Evolutionary conservation across 2,329 filamentous ascomycete species (phyloP).

Genomic region (Didymella keratinophila): DNA sequence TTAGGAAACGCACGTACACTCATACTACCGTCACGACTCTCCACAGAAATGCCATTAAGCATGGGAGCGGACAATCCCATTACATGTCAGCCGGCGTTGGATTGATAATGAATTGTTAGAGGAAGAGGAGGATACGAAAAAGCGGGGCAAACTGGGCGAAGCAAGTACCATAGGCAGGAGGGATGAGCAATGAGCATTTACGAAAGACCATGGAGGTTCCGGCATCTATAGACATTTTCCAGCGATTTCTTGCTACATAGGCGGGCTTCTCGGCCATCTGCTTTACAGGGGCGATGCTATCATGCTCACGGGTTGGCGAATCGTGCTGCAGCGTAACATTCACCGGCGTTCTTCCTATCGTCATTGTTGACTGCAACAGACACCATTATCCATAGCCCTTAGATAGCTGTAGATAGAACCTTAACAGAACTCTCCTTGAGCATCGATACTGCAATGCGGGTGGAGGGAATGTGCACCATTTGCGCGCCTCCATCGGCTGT

Average conservation of each 20-base stretch:
- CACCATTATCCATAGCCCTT: slow-evolving; percentile 25
- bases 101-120: slow-evolving; percentile 29
- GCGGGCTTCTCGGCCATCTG: slow-evolving; percentile 15
- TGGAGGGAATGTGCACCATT: too few relatives aligned
- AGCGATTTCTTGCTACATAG: slow-evolving; percentile 24
- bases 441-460: not conserved
- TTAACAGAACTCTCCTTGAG: slow-evolving; percentile 11
- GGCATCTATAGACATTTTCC: slow-evolving; percentile 49
- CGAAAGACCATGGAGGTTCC: slow-evolving; percentile 27
- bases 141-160: slow-evolving; percentile 10
- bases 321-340: slow-evolving; percentile 35
- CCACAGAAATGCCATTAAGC: not conserved
- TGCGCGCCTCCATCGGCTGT: not conserved
- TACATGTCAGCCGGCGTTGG: slow-evolving; percentile 38
- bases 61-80: slow-evolving; percentile 22
- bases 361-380: slow-evolving; percentile 22
- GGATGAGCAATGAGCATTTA: slow-evolving; percentile 35
- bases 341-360: slow-evolving; percentile 38
- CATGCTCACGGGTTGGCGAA: slow-evolving; percentile 20
- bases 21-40: slow-evolving; percentile 3
- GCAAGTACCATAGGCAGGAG: slow-evolving; percentile 12
- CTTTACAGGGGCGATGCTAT: slow-evolving; percentile 16
- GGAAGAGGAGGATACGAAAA: slow-evolving; percentile 40
- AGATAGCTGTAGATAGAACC: slow-evolving; percentile 45
- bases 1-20: slow-evolving; percentile 27